Conservation (phyloP, 352 stramenopile genomes). For the Phytophthora niederhauseri region DNA sequence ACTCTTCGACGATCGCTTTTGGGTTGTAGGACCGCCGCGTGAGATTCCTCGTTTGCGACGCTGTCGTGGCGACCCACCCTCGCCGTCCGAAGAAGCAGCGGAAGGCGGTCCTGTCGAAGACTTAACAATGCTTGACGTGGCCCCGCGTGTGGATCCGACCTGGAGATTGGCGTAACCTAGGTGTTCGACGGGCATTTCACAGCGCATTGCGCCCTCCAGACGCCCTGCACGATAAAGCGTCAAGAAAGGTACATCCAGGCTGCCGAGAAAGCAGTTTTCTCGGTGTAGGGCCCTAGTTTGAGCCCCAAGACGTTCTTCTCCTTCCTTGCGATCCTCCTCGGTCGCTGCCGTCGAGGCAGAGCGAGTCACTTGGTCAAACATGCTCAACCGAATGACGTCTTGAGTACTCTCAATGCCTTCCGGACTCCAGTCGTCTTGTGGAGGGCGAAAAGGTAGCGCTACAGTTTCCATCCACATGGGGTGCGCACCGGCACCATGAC, state of each 20-base stretch:
- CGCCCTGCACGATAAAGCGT: constrained; percentile 84
- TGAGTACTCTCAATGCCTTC: constrained; percentile 65
- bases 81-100: constrained; percentile 19
- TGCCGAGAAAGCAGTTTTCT: constrained; percentile 88
- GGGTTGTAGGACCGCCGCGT: constrained; percentile 4
- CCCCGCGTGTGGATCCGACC: constrained; percentile 7
- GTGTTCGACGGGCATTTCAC: constrained; percentile 83
- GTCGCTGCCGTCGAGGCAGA: constrained; percentile 9
- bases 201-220: constrained; percentile 83
- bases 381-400: constrained; percentile 82
- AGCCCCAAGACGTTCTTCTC: constrained; percentile 20
- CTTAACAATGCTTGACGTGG: constrained; percentile 11
- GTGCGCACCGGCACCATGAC: constrained; percentile 27
- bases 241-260: constrained; percentile 87
- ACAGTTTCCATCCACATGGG: constrained; percentile 95
- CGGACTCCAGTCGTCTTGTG: constrained; percentile 83
- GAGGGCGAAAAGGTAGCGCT: constrained; percentile 84
- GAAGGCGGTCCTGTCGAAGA: constrained; percentile 14
- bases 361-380: constrained; percentile 91
- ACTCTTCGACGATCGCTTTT: constrained; percentile 17
- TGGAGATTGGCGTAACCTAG: constrained; percentile 80
- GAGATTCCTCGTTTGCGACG: constrained; percentile 12
- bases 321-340: constrained; percentile 44
- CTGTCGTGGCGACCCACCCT: constrained; percentile 25
- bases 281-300: constrained; percentile 52